Conservation (phyloP, 2,329 filamentous ascomycete species). For the Pseudogymnoascus sp. region DNA sequence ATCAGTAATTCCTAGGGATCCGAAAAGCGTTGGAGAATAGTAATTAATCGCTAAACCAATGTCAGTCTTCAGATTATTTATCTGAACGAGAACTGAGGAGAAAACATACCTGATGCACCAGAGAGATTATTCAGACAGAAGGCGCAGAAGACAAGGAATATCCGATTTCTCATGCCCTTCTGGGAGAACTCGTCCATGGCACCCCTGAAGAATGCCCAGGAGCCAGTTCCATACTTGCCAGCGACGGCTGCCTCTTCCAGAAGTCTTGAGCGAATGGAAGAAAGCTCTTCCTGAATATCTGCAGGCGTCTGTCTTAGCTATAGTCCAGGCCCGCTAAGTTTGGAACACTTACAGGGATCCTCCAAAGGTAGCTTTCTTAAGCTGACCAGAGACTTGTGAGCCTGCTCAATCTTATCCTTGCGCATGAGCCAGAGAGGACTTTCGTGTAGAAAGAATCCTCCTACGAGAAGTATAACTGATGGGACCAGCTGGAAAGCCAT, state of each 20-base stretch:
- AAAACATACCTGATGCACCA: constrained; percentile 26
- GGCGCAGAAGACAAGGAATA: constrained; percentile 28
- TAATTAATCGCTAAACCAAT: constrained; percentile 32
- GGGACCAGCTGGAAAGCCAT: constrained; percentile 51
- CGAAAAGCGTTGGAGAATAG: constrained; percentile 35
- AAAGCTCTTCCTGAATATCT: not conserved
- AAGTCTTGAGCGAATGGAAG: not conserved
- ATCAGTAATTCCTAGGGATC: constrained; percentile 37
- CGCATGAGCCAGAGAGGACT: constrained; percentile 48
- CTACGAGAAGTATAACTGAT: constrained; percentile 38
- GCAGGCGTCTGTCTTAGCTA: not conserved
- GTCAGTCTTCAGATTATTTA: not conserved
- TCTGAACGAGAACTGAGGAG: not conserved
- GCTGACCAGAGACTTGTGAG: not conserved
- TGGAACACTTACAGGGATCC: not conserved
- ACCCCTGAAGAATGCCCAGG: constrained; percentile 21
- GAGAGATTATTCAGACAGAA: constrained; percentile 35
- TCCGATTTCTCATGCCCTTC: constrained; percentile 33
- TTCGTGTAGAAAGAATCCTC: constrained; percentile 54
- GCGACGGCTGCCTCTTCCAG: not conserved
- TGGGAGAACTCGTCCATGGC: constrained; percentile 16
- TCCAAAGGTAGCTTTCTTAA: not conserved
- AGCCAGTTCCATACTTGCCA: constrained; percentile 13
- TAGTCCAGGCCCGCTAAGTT: not conserved
- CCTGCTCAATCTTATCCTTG: constrained; percentile 18